These are phyloP conservation scores for Talaromyces rugulosus DNA, from an alignment of 2,329 filamentous ascomycete genomes.

Conservation along the genomic window DNA sequence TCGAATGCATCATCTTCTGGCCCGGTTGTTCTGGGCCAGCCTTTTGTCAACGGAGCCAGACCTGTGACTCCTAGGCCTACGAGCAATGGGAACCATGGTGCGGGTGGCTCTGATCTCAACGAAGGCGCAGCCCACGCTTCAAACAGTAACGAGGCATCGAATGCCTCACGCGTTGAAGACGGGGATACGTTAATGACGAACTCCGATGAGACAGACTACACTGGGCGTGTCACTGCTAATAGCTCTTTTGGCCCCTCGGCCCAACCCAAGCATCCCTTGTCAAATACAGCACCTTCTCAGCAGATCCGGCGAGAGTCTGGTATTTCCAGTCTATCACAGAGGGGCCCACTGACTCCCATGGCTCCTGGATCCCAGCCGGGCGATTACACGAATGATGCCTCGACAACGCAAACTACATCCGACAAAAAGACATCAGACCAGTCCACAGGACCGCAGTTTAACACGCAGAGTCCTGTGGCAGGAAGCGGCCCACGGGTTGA, in stretches of 20 bases:
- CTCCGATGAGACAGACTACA: slow-evolving; percentile 42
- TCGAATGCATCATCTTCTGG: slow-evolving; percentile 44
- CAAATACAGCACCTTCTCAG: slow-evolving; percentile 44
- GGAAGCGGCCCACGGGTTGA: slow-evolving; percentile 41
- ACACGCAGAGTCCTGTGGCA: slow-evolving; percentile 57
- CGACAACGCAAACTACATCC: slow-evolving; percentile 77
- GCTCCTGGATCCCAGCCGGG: slow-evolving; percentile 54
- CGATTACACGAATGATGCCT: slow-evolving; percentile 78
- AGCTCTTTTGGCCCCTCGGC: slow-evolving; percentile 50
- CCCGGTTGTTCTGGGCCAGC: slow-evolving; percentile 60
- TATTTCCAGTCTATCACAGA: slow-evolving; percentile 46
- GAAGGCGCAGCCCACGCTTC: slow-evolving; percentile 30
- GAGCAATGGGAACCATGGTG: slow-evolving; percentile 55
- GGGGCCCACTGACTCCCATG: slow-evolving; percentile 54
- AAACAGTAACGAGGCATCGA: slow-evolving; percentile 54
- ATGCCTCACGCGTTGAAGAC: slow-evolving; percentile 39
- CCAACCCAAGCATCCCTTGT: slow-evolving; percentile 44
- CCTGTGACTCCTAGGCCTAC: slow-evolving; percentile 51
- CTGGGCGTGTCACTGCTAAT: slow-evolving; percentile 39
- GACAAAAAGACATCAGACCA: slow-evolving; percentile 76
- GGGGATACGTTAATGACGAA: slow-evolving; percentile 61
- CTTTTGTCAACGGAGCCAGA: slow-evolving; percentile 53
- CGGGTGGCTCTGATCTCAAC: slow-evolving; percentile 36
- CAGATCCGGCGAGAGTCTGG: slow-evolving; percentile 43
- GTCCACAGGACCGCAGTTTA: slow-evolving; percentile 63